phyloP scores from a whole-genome alignment of 306 rosid genomes.

The Mimosa bimucronata region DNA sequence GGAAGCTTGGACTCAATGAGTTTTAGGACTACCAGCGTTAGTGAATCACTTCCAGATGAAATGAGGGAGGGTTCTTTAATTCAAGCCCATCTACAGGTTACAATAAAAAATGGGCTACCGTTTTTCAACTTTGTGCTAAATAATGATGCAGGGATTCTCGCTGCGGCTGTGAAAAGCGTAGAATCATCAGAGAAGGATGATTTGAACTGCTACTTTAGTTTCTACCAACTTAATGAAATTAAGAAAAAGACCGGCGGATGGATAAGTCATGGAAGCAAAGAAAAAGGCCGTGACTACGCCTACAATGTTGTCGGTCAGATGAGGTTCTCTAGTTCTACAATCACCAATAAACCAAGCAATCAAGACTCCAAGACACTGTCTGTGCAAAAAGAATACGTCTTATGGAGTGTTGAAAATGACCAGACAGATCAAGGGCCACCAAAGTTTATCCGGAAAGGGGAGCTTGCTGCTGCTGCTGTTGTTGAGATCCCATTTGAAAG shows the following conservation, averaged over 20 bases:
- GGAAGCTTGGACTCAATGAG: conserved; percentile 45
- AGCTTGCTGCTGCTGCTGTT: conserved; percentile 83
- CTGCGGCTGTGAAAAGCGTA: conserved; percentile 66
- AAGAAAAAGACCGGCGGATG: conserved; percentile 80
- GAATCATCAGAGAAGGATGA: conserved; percentile 64
- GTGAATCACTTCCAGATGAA: conserved; percentile 46
- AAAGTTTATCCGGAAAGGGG: conserved; percentile 48
- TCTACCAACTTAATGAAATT: conserved; percentile 75
- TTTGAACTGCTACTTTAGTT: conserved; percentile 59
- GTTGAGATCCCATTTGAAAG: conserved; percentile 58
- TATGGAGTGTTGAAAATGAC: conserved; percentile 60
- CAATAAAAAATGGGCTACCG: conserved; percentile 76
- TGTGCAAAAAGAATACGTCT: conserved; percentile 60
- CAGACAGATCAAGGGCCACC: conserved; percentile 53
- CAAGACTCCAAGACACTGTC: conserved; percentile 38
- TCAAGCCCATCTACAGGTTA: conserved; percentile 74
- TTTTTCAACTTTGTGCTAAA: conserved; percentile 67
- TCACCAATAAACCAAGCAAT: conserved; percentile 39
- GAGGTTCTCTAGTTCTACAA: conserved; percentile 62
- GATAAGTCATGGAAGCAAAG: conserved; percentile 69
- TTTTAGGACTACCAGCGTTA: conserved; percentile 40
- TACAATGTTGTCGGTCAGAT: conserved; percentile 80
- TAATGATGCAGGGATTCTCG: conserved; percentile 59
- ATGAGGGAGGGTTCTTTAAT: conserved; percentile 52
- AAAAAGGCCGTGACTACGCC: conserved; percentile 57